Base-by-base conservation (phyloP, 208 protist species). In the Naegleria lovaniensis region DNA sequence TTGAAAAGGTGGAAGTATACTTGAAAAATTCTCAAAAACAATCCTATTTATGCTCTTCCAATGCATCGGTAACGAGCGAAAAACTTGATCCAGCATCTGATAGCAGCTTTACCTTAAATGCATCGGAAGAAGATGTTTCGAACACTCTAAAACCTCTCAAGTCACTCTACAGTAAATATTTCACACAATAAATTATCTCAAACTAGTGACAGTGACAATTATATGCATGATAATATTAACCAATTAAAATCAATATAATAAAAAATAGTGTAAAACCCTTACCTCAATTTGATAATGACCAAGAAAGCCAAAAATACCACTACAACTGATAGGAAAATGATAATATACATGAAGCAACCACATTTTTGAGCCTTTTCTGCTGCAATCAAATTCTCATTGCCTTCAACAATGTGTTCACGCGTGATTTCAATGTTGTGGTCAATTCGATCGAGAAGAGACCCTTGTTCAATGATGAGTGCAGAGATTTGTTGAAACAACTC, bases 351-450 rank as follows among this genome's bases (percentile, higher is more conserved):
- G 0, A 79, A 36, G 36, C 67, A 79, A 29, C 36, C 29, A 29
- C 25, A 29, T 19, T 40, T 48, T 85, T 85, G 36, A 13, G 15
- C 13, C n/a, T 16, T n/a, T 48, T 85, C 83, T 38, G 83, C 83
- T 13, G 0, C 29, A 25, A 29, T 85, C 9, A 85, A 43, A 85
- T 85, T 85, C 9, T 85, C 83, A 48, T 40, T 85, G 39, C 83
- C 83, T 33, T 9, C 16, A 43, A 43, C 41, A 9, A 85, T 29
- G 29, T 25, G 5, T 6, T 48, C 40, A 43, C 11, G 25, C 16
- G 83, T 48, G 13, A 85, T 22, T 85, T 85, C 83, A 48, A 85
- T 48, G 51, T 85, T 85, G n/a, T 85, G 38, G 11, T 85, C 83
- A 48, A 85, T 43, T 48, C 83, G 39, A 85, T 85, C 83, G 16